Evolutionary conservation across 108 stramenopile genomes (phyloP), one percentile per base, ranked within the genome.

Genomic region (Mayamaea pseudoterrestris): DNA sequence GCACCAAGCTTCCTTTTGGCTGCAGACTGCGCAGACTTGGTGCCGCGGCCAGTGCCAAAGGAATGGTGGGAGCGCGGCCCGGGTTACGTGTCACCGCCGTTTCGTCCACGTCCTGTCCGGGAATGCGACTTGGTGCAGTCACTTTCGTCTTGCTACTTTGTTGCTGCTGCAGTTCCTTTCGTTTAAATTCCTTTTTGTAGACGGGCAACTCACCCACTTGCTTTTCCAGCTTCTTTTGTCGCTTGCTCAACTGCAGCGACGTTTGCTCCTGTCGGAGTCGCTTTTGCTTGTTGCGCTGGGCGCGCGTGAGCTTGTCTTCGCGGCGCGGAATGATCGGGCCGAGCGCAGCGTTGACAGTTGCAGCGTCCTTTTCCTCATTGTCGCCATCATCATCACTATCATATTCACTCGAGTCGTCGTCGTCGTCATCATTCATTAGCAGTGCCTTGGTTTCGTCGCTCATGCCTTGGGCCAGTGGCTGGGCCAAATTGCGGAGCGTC

Each of bases 201-300:
- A 35, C 53, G 17, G 48, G 39, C 0, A 56, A 47, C 57, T 84
- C 78, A 13, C 55, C 61, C 5, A 80, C 46, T 27, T 74, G 53
- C 45, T 76, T 63, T 50, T 75, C 39, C 16, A 80, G 48, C 31
- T 72, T 65, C 60, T 80, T 84, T 37, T 50, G 37, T 7, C 35
- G 25, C 35, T 66, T 74, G 2, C 69, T 70, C 44, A 68, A 50
- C 39, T 69, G 47, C 22, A 83, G 46, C 17, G 61, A 65, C 2
- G 42, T 42, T 23, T 64, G 43, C 47, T 76, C 74, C 1, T 55
- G 62, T 27, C 79, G 71, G 34, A 69, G 35, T 36, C 88, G 68
- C 42, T 74, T 81, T 65, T 83, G 80, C 41, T 74, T 79, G 49
- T 90, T 90, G 44, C 88, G 77, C 36, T 90, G 75, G 1, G 88